These are phyloP conservation scores for Thamnidium elegans DNA, from an alignment of 192 early-diverging fungal species.

Conservation along the genomic window DNA sequence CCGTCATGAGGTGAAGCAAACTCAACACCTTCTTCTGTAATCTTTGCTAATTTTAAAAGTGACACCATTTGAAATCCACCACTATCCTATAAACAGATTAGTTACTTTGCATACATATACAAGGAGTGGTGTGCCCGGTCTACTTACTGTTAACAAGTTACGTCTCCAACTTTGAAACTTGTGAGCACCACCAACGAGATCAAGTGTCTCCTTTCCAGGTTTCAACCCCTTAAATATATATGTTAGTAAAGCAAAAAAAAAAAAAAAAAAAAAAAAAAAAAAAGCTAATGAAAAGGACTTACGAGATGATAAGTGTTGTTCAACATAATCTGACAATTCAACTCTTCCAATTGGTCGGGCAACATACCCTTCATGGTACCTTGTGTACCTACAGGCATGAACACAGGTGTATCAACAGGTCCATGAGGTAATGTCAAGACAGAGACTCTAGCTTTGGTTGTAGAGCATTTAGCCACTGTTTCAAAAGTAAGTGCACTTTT, in stretches of 20 bases:
- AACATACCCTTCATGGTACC: conserved; percentile 84
- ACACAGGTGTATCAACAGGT: conserved; percentile 77
- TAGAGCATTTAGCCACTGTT: conserved; percentile 73
- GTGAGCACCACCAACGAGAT: conserved; percentile 72
- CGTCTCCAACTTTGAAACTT: conserved; percentile 78
- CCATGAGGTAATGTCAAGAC: conserved; percentile 79
- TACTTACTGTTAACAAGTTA: conserved; percentile 65
- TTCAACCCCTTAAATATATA: conserved; percentile 32
- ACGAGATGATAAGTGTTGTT: conserved; percentile 87
- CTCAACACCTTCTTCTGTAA: conserved; percentile 83
- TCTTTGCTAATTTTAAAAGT: conserved; percentile 74
- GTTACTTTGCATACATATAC: not conserved
- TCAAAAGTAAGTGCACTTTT: conserved; percentile 73
- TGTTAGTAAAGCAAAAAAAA: not conserved
- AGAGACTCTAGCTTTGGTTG: conserved; percentile 74
- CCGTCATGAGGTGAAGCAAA: conserved; percentile 84
- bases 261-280: not conserved
- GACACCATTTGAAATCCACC: conserved; percentile 93
- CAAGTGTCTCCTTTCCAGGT: conserved; percentile 70
- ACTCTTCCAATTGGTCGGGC: conserved; percentile 65
- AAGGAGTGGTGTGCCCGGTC: not conserved
- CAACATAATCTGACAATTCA: conserved; percentile 81
- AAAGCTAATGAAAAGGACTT: conserved; percentile 13
- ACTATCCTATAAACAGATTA: conserved; percentile 46
- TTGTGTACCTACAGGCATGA: conserved; percentile 89